Evolutionary conservation across 2,329 filamentous ascomycete species (phyloP).

Genomic region (Fusarium brachygibbosum): DNA sequence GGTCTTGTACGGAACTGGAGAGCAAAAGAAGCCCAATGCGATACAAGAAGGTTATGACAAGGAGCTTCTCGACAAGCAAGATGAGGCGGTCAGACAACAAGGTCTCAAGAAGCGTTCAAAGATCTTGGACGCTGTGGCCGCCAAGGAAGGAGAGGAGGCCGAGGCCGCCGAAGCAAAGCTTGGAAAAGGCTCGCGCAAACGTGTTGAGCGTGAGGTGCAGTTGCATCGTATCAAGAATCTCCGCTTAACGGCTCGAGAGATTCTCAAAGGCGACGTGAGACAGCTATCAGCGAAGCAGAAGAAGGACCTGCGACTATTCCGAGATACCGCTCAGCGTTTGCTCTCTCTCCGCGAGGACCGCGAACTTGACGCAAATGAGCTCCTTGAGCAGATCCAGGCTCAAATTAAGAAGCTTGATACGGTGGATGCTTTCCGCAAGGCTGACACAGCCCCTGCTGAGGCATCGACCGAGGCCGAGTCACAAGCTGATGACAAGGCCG

Average conservation of each 20-base stretch:
- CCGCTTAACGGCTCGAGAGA: conserved; percentile 52
- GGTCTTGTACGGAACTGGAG: conserved; percentile 89
- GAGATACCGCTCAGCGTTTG: conserved; percentile 73
- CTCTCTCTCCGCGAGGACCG: conserved; percentile 59
- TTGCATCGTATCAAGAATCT: conserved; percentile 47
- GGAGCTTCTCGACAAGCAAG: conserved; percentile 43
- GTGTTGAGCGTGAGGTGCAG: conserved; percentile 46
- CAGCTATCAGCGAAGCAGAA: conserved; percentile 78
- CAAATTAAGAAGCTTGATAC: conserved; percentile 54
- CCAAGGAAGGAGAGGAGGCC: conserved; percentile 43
- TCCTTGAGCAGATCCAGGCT: conserved; percentile 52
- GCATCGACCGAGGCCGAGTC: conserved; percentile 8
- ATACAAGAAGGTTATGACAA: conserved; percentile 46
- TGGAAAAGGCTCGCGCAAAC: conserved; percentile 32
- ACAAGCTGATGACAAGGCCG: conserved; percentile 26
- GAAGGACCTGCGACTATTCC: conserved; percentile 80
- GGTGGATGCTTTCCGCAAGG: conserved; percentile 52
- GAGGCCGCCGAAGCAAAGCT: conserved; percentile 37
- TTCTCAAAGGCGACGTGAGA: conserved; percentile 59
- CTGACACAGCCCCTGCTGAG: conserved; percentile 37
- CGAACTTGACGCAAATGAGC: conserved; percentile 48
- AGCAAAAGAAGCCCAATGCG: conserved; percentile 67
- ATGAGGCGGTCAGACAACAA: conserved; percentile 44
- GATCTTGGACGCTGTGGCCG: conserved; percentile 33
- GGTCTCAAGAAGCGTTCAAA: conserved; percentile 38